phyloP scores from a whole-genome alignment of 768 basidiomycete species.

The Dioszegia hungarica region DNA sequence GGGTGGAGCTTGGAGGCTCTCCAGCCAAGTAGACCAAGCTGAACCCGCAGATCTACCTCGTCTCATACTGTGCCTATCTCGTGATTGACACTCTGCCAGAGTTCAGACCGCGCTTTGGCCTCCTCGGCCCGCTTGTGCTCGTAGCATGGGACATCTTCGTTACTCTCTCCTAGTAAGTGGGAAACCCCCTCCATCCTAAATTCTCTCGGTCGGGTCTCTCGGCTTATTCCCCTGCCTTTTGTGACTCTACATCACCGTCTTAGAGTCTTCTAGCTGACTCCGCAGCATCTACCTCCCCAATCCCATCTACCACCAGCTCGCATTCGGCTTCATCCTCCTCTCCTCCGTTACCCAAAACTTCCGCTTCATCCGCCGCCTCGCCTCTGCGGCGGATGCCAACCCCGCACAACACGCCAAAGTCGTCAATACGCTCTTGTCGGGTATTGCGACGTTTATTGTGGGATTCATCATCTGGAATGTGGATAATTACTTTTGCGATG shows the following conservation, averaged over 20 bases:
- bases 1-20: neutral
- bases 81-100: slow-evolving; percentile 53
- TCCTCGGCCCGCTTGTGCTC: slow-evolving; percentile 24
- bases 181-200: neutral
- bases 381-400: neutral
- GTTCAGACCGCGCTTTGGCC: slow-evolving; percentile 27
- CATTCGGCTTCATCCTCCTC: slow-evolving; percentile 63
- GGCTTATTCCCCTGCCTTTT: neutral
- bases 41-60: slow-evolving; percentile 58
- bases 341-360: slow-evolving; percentile 54
- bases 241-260: neutral
- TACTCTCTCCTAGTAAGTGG: slow-evolving; percentile 71
- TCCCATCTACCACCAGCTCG: slow-evolving; percentile 72
- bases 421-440: slow-evolving; percentile 52
- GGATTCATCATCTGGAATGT: slow-evolving; percentile 76
- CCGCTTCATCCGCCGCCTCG: slow-evolving; percentile 37
- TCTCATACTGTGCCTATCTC: slow-evolving; percentile 59
- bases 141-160: slow-evolving; percentile 59
- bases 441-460: slow-evolving; percentile 57
- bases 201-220: neutral
- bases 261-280: no score
- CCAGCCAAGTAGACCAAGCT: no score
- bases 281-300: slow-evolving; percentile 63
- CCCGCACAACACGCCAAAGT: slow-evolving; percentile 20
- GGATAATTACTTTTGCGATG: slow-evolving; percentile 69